A percentile compares a stretch with the other conserved stretches of the same genome.
Evolutionary conservation across 2,329 filamentous ascomycete species (phyloP).

Genomic region (Pseudogymnoascus sp.): DNA sequence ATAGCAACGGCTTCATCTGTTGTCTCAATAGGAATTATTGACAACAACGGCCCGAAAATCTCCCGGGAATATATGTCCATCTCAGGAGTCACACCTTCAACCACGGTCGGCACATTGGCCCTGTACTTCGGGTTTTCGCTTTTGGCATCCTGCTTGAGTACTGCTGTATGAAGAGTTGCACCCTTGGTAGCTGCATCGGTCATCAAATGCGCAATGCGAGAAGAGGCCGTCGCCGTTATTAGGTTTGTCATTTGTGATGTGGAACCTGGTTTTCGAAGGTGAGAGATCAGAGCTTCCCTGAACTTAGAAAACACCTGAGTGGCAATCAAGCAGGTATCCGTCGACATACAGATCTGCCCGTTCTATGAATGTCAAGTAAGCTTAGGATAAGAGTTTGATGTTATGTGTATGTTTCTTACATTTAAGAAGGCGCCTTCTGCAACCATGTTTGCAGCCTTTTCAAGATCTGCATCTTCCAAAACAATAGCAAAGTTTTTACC

Average conservation of each 20-base stretch:
- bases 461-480: slow-evolving; percentile 37
- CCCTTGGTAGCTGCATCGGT: slow-evolving; percentile 12
- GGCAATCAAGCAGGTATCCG: slow-evolving; percentile 27
- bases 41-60: slow-evolving; percentile 19
- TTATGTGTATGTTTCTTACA: slow-evolving; percentile 16
- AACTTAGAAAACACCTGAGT: slow-evolving; percentile 3
- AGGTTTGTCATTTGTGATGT: slow-evolving; percentile 23
- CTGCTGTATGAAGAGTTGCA: slow-evolving; percentile 21
- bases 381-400: background rate
- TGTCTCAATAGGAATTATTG: slow-evolving; percentile 10
- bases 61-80: slow-evolving; percentile 18
- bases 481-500: slow-evolving; percentile 39
- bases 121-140: background rate
- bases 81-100: slow-evolving; percentile 14
- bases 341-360: slow-evolving; percentile 31
- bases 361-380: slow-evolving; percentile 19
- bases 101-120: slow-evolving; percentile 11
- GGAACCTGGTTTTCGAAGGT: slow-evolving; percentile 14
- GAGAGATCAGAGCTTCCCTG: background rate
- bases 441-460: slow-evolving; percentile 31
- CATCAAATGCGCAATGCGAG: slow-evolving; percentile 2
- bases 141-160: slow-evolving; percentile 10
- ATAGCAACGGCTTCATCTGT: slow-evolving; percentile 16
- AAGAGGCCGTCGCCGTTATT: slow-evolving; percentile 1
- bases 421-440: slow-evolving; percentile 25